Evolutionary conservation across 129 eudicot genomes (phyloP).

Genomic region (Calendula officinalis): DNA sequence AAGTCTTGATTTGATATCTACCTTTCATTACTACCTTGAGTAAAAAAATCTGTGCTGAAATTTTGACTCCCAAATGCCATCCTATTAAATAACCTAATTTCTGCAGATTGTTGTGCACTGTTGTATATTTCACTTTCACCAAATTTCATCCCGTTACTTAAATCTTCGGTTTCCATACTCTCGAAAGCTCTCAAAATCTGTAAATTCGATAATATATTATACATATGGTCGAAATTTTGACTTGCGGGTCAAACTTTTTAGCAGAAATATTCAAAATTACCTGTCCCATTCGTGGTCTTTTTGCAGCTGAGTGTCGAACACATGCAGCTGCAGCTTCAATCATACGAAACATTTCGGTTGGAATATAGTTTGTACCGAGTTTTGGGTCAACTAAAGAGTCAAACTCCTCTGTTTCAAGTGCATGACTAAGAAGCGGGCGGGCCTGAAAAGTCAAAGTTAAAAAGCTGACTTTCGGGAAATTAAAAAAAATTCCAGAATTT

Average conservation of each 20-base stretch:
- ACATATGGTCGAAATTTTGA: constrained; percentile 4
- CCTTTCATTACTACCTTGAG: constrained; percentile 33
- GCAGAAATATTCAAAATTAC: constrained; percentile 29
- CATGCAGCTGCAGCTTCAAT: constrained; percentile 95
- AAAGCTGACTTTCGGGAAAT: not conserved
- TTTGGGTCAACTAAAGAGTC: constrained; percentile 65
- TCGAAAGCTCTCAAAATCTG: constrained; percentile 87
- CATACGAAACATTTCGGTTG: constrained; percentile 63
- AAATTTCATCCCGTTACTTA: constrained; percentile 80
- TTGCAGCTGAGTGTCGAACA: constrained; percentile 72
- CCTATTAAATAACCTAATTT: constrained; percentile 64
- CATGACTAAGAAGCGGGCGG: constrained; percentile 75
- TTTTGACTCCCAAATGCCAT: constrained; percentile 89
- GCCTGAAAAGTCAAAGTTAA: constrained; percentile 46
- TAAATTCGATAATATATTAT: not conserved
- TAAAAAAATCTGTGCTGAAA: constrained; percentile 64
- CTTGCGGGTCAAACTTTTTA: constrained; percentile 1
- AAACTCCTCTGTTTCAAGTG: constrained; percentile 60
- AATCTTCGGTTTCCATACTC: constrained; percentile 43
- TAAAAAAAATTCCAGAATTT: constrained; percentile 1
- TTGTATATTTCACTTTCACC: constrained; percentile 72
- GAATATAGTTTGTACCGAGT: constrained; percentile 58
- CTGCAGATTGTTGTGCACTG: constrained; percentile 71
- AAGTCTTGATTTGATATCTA: constrained; percentile 23
- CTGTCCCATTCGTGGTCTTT: constrained; percentile 93